Base-by-base conservation (phyloP, 1,284 basidiomycete species). In the Ceratobasidium sp. region DNA sequence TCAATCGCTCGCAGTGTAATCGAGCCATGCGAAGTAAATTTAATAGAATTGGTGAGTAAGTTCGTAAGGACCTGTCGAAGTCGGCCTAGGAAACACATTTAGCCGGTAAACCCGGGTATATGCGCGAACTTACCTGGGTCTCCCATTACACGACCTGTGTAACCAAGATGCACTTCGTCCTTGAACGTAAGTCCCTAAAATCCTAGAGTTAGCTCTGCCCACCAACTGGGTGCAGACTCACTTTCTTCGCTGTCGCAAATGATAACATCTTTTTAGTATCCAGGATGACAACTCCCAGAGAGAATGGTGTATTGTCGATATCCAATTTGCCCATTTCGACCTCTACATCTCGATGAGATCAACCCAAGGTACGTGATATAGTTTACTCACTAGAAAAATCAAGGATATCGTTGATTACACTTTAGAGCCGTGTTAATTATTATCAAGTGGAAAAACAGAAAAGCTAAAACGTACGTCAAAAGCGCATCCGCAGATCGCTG, bases 241-340 rank as follows among this genome's bases (percentile, higher is more conserved):
- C 77, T 67, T 78, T 78, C 65, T 78, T 78, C 2, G 54, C 35
- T 7, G 76, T 64, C 35, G 76, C 76, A 48, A 77, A 68, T 30
- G 76, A 68, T 23, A 77, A 60, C 66, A 77, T 69, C 44, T 77
- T 74, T 41, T 74, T 77, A 20, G 76, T 70, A 54, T 78, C 77
- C 33, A 71, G 16, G 6, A 78, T 50, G 12, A 78, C 68, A 20
- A 70, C 77, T 12, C 69, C 67, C 18, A 78, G 23, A 0, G 69
- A 70, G 23, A 78, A 78, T n/a, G 68, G 77, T 6, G 59, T 52
- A 23, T 64, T 52, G 23, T 78, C 77, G 20, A 78, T 55, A 50
- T 78, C 77, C 2, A 78, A 57, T 27, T 78, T 78, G 16, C 77
- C 77, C 59, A 65, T 71, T 41, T 78, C 77, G 30, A 71, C 69